These are phyloP conservation scores for Verticillium isaacii DNA, from an alignment of 2,329 filamentous ascomycete species.

Conservation along the genomic window DNA sequence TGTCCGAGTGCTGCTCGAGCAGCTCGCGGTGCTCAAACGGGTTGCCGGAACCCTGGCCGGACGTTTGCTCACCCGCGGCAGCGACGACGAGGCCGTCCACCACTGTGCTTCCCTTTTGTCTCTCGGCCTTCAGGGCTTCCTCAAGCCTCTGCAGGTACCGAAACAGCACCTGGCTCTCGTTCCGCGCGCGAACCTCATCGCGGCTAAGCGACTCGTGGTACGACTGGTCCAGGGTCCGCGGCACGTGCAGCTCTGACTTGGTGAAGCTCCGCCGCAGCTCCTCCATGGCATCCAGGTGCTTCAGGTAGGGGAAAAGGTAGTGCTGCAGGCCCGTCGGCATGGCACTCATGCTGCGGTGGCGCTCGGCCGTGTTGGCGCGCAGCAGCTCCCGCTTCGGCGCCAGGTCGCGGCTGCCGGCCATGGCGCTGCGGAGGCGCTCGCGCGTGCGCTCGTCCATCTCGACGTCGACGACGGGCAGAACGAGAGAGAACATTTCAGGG, in stretches of 20 bases:
- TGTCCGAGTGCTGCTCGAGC: slow-evolving; percentile 9
- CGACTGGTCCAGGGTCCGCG: slow-evolving; percentile 12
- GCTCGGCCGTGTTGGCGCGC: not conserved
- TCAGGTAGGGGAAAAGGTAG: slow-evolving; percentile 12
- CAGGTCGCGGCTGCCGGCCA: not conserved
- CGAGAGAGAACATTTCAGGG: slow-evolving; percentile 11
- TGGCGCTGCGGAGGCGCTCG: not conserved
- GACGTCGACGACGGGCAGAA: slow-evolving; percentile 12
- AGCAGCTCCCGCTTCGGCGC: slow-evolving; percentile 1
- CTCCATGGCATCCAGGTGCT: slow-evolving; percentile 13
- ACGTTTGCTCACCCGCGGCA: not conserved
- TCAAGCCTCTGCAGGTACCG: slow-evolving; percentile 9
- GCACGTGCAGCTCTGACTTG: slow-evolving; percentile 13
- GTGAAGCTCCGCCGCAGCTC: slow-evolving; percentile 10
- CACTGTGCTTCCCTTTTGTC: not conserved
- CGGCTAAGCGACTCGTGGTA: slow-evolving; percentile 12
- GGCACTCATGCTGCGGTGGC: slow-evolving; percentile 6
- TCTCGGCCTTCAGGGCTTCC: not conserved
- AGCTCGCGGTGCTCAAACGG: slow-evolving; percentile 7
- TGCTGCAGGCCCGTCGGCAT: slow-evolving; percentile 14
- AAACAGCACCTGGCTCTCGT: slow-evolving; percentile 11
- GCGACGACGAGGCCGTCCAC: not conserved
- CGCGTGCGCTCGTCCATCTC: slow-evolving; percentile 12
- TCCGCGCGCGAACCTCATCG: slow-evolving; percentile 6
- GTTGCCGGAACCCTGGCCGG: not conserved